Conservation (phyloP, 208 protist genomes). For the Trypanosoma cruzi region DNA sequence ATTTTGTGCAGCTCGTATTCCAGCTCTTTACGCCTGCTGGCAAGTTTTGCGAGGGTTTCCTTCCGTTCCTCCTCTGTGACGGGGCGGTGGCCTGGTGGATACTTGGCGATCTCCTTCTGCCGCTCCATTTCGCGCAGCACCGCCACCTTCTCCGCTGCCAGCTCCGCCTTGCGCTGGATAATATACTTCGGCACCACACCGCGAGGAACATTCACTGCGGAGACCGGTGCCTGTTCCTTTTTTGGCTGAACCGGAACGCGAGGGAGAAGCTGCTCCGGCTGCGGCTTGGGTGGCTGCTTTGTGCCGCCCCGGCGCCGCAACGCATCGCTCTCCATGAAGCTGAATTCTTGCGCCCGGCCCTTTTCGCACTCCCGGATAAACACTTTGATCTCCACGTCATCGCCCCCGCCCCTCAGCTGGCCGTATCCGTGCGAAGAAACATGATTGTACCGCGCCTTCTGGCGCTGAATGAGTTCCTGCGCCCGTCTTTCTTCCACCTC, state of each 20-base stretch:
- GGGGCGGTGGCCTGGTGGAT: conserved; percentile 80
- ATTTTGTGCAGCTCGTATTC: conserved; percentile 81
- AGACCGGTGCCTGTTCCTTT: conserved; percentile 7
- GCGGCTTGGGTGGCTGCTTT: not conserved
- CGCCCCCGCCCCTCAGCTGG: not conserved
- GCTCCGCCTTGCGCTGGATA: conserved; percentile 80
- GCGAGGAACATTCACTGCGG: conserved; percentile 17
- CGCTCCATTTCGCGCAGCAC: conserved; percentile 50
- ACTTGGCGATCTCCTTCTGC: conserved; percentile 60
- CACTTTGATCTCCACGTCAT: conserved; percentile 79
- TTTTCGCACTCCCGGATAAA: conserved; percentile 87
- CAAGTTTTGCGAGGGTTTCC: conserved; percentile 56
- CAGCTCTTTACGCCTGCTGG: conserved; percentile 60
- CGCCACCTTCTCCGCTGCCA: conserved; percentile 74
- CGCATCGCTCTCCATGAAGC: conserved; percentile 53
- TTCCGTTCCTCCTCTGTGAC: conserved; percentile 79
- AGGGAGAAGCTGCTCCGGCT: conserved; percentile 8
- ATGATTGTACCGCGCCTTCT: conserved; percentile 67
- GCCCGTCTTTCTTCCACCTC: conserved; percentile 40
- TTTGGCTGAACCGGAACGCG: not conserved
- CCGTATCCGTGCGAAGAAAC: conserved; percentile 70
- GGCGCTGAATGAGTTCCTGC: conserved; percentile 33
- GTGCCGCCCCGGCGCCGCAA: conserved; percentile 5
- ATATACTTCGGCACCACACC: conserved; percentile 77
- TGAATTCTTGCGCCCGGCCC: conserved; percentile 43